Conservation (phyloP, 257 asterid genomes). For the Paraleonurus japonicus region DNA sequence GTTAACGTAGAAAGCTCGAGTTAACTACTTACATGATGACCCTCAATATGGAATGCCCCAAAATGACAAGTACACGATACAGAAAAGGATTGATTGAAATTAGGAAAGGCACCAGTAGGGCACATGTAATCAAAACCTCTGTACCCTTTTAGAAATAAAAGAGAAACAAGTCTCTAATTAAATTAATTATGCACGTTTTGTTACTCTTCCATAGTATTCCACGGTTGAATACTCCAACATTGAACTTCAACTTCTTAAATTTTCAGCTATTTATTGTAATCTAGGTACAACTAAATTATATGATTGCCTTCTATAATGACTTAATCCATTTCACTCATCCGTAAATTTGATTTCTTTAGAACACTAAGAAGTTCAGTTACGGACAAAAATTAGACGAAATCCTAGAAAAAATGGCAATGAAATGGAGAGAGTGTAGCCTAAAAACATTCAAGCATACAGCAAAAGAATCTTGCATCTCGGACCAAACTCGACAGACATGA, state of each 20-base stretch:
- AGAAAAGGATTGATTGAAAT: neutral
- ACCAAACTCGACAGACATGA: neutral
- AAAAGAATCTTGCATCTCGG: neutral
- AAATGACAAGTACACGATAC: neutral
- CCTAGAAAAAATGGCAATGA: neutral
- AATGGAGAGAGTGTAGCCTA: neutral
- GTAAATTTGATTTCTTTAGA: neutral
- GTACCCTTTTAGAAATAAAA: neutral
- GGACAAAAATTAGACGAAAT: neutral
- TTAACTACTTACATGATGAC: neutral
- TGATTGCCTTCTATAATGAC: neutral
- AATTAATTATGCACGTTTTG: neutral
- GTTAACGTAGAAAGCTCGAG: slow-evolving; percentile 2
- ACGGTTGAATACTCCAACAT: neutral
- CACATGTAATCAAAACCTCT: neutral
- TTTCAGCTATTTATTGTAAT: neutral
- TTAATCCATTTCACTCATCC: neutral
- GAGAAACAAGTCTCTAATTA: neutral
- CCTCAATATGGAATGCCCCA: neutral
- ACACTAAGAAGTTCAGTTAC: neutral
- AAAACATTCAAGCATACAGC: slow-evolving; percentile 3
- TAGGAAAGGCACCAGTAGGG: neutral
- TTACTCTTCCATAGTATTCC: neutral
- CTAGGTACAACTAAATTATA: neutral
- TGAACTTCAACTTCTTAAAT: neutral